Evolutionary conservation across 2,329 filamentous ascomycete genomes (phyloP).

Genomic region (Stagonosporopsis vannaccii): DNA sequence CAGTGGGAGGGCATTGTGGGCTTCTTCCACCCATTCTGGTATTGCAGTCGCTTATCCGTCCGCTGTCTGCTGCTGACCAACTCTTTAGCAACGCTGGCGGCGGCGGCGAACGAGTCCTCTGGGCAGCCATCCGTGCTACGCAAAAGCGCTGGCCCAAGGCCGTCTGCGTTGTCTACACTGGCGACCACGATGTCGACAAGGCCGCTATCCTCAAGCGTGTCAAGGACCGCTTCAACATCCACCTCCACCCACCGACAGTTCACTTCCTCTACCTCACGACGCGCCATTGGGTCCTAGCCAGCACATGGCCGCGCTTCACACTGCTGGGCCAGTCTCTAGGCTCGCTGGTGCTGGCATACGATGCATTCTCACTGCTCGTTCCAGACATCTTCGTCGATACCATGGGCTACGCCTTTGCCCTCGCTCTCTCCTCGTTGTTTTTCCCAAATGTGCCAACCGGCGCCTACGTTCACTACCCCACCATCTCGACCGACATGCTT

Average conservation of each 20-base stretch:
- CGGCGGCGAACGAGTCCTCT: slow-evolving; percentile 93
- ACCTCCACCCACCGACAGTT: slow-evolving; percentile 81
- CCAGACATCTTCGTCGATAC: slow-evolving; percentile 97
- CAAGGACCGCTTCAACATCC: slow-evolving; percentile 87
- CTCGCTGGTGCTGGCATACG: slow-evolving; percentile 85
- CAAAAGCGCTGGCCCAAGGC: slow-evolving; percentile 88
- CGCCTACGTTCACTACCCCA: slow-evolving; percentile 97
- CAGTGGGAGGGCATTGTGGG: slow-evolving; percentile 87
- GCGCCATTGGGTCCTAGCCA: slow-evolving; percentile 82
- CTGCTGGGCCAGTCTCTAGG: slow-evolving; percentile 93
- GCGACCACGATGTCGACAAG: slow-evolving; percentile 89
- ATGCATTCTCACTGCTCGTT: slow-evolving; percentile 89
- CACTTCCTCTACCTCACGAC: slow-evolving; percentile 91
- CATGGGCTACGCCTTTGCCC: slow-evolving; percentile 94
- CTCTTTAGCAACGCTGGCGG: slow-evolving; percentile 86
- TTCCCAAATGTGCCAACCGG: slow-evolving; percentile 83
- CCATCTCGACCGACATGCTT: slow-evolving; percentile 98
- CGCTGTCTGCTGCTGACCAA: slow-evolving; percentile 26
- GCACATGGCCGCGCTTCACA: slow-evolving; percentile 90
- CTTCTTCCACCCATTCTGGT: slow-evolving; percentile 99
- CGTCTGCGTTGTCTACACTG: slow-evolving; percentile 92
- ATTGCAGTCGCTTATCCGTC: slow-evolving; percentile 37
- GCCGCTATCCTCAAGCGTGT: slow-evolving; percentile 78
- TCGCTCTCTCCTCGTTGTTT: slow-evolving; percentile 81
- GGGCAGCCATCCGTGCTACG: slow-evolving; percentile 91